Percentiles rank a stretch among this genome's conserved stretches.
phyloP scores from a whole-genome alignment of 2,329 filamentous ascomycete species.

The Phialophora expanda region DNA sequence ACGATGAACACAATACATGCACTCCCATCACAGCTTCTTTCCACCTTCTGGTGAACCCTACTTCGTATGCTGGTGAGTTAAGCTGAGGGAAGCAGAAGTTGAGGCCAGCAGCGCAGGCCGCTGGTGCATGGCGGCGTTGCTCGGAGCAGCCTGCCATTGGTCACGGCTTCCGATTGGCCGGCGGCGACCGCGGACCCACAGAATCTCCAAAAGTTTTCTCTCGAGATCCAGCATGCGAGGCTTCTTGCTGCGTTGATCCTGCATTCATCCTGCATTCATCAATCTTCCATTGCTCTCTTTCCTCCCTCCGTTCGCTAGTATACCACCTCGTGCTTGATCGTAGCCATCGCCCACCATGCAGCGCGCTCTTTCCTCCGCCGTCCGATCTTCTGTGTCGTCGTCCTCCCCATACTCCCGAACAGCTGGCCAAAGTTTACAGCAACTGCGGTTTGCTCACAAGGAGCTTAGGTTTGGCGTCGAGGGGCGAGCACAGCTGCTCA shows the following conservation, averaged over 20 bases:
- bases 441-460: constrained; percentile 86
- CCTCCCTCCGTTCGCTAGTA: constrained; percentile 28
- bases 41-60: background rate
- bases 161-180: background rate
- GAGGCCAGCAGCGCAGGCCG: no score
- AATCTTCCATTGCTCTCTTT: constrained; percentile 40
- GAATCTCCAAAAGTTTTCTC: constrained; percentile 39
- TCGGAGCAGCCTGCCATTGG: background rate
- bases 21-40: background rate
- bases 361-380: constrained; percentile 83
- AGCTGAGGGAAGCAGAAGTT: background rate
- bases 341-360: constrained; percentile 72
- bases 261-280: constrained; percentile 42
- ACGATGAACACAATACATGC: background rate
- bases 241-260: constrained; percentile 40
- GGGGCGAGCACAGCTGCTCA: constrained; percentile 82
- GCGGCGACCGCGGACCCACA: background rate
- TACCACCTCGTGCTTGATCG: constrained; percentile 40
- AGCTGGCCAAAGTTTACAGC: constrained; percentile 73
- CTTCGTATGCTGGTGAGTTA: background rate
- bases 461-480: constrained; percentile 99
- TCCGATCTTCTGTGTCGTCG: constrained; percentile 77
- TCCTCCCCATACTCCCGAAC: constrained; percentile 60
- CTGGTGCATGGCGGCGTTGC: no score
- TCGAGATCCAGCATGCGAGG: constrained; percentile 39